Evolutionary conservation across 2,329 filamentous ascomycete genomes (phyloP).

Genomic region (Monosporascus cannonballus): DNA sequence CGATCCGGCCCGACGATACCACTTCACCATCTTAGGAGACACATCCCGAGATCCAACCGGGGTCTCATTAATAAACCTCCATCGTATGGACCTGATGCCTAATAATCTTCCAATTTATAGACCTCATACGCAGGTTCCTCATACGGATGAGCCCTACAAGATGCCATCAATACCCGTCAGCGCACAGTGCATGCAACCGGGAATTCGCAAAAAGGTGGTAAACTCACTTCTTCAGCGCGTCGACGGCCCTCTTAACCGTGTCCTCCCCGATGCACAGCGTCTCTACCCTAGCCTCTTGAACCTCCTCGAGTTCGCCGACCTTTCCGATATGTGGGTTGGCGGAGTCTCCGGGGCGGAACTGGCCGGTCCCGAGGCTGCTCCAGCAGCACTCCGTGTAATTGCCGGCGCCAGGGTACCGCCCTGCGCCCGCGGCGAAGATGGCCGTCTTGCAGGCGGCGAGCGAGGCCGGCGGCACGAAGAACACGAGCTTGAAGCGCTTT

Average conservation of each 20-base stretch:
- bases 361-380: slow-evolving; percentile 48
- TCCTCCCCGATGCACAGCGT: slow-evolving; percentile 55
- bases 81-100: not conserved
- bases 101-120: slow-evolving; percentile 39
- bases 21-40: no score
- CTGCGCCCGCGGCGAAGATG: slow-evolving; percentile 53
- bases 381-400: slow-evolving; percentile 52
- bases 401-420: slow-evolving; percentile 42
- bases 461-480: slow-evolving; percentile 40
- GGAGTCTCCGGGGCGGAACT: slow-evolving; percentile 56
- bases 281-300: slow-evolving; percentile 58
- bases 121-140: slow-evolving; percentile 46
- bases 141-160: slow-evolving; percentile 42
- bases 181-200: not conserved
- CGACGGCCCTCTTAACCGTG: slow-evolving; percentile 49
- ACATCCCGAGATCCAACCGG: no score
- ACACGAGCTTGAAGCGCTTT: slow-evolving; percentile 37
- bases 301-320: slow-evolving; percentile 49
- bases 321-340: slow-evolving; percentile 60
- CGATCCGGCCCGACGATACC: no score
- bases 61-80: no score
- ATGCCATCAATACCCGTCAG: not conserved
- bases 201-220: not conserved
- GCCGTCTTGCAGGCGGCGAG: slow-evolving; percentile 48
- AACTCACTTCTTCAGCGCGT: slow-evolving; percentile 58